phyloP scores from a whole-genome alignment of 2,329 filamentous ascomycete genomes.

The Talaromyces rugulosus region DNA sequence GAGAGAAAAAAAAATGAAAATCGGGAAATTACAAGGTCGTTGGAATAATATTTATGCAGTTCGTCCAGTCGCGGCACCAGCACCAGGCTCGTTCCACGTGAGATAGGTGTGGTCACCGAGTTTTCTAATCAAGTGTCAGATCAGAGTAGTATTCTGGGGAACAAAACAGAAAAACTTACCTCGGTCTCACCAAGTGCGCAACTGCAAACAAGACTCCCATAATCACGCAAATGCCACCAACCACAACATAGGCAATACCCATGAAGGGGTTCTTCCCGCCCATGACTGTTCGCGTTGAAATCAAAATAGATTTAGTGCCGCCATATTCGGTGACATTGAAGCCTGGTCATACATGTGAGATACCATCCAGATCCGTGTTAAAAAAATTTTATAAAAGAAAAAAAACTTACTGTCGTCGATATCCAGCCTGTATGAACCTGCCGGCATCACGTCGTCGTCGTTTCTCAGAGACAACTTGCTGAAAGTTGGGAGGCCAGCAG shows the following conservation, averaged over 20 bases:
- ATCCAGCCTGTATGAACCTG: conserved; percentile 70
- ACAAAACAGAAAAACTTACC: conserved; percentile 46
- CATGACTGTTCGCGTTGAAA: conserved; percentile 87
- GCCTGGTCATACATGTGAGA: conserved; percentile 47
- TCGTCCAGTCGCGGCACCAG: conserved; percentile 53
- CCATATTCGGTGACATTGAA: conserved; percentile 76
- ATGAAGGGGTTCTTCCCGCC: conserved; percentile 94
- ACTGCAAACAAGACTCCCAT: conserved; percentile 84
- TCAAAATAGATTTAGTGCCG: conserved; percentile 83
- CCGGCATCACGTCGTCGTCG: conserved; percentile 61
- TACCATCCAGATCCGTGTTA: background rate
- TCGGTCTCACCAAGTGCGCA: conserved; percentile 85
- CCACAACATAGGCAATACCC: conserved; percentile 91
- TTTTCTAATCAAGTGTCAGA: conserved; percentile 60
- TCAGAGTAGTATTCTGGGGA: background rate
- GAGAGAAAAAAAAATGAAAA: background rate
- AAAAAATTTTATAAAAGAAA: background rate
- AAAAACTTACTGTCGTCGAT: conserved; percentile 69
- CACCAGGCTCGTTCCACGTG: conserved; percentile 77
- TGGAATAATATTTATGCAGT: conserved; percentile 2
- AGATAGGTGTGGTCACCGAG: conserved; percentile 96
- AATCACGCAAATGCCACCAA: conserved; percentile 87
- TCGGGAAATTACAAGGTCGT: background rate
- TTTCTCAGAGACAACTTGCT: conserved; percentile 90
- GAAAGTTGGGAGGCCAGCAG: conserved; percentile 87